phyloP scores from a whole-genome alignment of 2,329 filamentous ascomycete species.

The Penicillium hesseltinei region DNA sequence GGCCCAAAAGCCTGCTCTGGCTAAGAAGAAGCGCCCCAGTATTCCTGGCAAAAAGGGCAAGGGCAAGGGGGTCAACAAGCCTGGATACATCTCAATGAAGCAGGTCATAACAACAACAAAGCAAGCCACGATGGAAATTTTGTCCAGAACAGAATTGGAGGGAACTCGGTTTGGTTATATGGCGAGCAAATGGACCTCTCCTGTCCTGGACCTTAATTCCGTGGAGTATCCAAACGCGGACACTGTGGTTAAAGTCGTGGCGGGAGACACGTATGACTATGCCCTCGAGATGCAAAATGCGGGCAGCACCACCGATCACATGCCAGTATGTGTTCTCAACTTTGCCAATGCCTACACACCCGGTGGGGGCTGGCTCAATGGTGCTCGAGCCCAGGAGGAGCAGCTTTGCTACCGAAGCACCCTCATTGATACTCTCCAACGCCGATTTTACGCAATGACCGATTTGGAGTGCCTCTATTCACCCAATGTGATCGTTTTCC shows the following conservation, averaged over 20 bases:
- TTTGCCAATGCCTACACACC: conserved; percentile 59
- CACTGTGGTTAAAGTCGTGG: conserved; percentile 51
- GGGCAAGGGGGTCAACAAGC: not conserved
- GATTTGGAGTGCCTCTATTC: conserved; percentile 57
- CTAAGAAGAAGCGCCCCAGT: not conserved
- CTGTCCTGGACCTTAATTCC: conserved; percentile 40
- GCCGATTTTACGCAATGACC: conserved; percentile 54
- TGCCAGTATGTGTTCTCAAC: conserved; percentile 61
- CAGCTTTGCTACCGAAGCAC: conserved; percentile 63
- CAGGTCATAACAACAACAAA: not conserved
- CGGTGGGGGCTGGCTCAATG: conserved; percentile 64
- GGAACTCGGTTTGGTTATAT: not conserved
- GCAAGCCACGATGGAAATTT: not conserved
- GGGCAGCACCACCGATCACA: conserved; percentile 12
- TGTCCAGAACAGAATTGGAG: not conserved
- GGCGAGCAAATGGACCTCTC: not conserved
- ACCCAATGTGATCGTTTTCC: conserved; percentile 59
- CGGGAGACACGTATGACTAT: conserved; percentile 59
- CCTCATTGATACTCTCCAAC: conserved; percentile 40
- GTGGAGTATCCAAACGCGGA: conserved; percentile 42
- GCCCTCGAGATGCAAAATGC: conserved; percentile 45
- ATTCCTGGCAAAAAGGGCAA: no score
- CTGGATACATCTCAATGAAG: not conserved
- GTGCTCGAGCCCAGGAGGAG: conserved; percentile 67
- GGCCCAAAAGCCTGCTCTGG: not conserved